A percentile compares a stretch with the other conserved stretches of the same genome.
These are phyloP conservation scores for Geum urbanum DNA, from an alignment of 306 rosid species.

Conservation along the genomic window DNA sequence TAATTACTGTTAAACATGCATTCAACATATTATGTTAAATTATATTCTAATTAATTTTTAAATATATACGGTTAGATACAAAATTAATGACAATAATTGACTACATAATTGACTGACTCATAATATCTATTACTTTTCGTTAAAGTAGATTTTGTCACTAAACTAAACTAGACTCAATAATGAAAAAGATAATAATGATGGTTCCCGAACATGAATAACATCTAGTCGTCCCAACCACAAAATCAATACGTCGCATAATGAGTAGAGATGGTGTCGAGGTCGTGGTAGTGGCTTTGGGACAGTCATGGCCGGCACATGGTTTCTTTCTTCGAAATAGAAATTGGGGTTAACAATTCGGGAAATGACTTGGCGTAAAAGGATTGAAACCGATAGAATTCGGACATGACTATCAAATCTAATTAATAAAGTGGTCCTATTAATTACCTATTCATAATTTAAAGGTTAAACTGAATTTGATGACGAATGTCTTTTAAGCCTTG, in stretches of 20 bases:
- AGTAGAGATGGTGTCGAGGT: not conserved
- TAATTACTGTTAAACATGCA: no score
- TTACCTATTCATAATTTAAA: not conserved
- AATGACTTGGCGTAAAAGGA: constrained; percentile 1
- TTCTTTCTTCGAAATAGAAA: not conserved
- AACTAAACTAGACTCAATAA: no score
- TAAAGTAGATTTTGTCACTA: no score
- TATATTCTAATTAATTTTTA: no score
- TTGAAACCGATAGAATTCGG: not conserved
- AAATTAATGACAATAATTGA: no score
- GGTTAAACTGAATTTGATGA: not conserved
- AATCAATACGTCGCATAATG: not conserved
- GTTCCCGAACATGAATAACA: no score
- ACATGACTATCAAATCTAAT: not conserved
- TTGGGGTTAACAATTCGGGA: not conserved
- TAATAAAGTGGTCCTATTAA: not conserved
- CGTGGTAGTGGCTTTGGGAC: not conserved
- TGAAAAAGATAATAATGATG: not conserved
- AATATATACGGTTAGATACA: no score
- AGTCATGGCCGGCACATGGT: not conserved
- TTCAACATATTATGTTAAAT: no score
- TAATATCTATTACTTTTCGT: no score
- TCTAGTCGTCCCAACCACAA: not conserved
- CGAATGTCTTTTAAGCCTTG: not conserved
- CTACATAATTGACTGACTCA: no score